Evolutionary conservation across 2,329 filamentous ascomycete species (phyloP).

Genomic region (Diaporthe citrichinensis): DNA sequence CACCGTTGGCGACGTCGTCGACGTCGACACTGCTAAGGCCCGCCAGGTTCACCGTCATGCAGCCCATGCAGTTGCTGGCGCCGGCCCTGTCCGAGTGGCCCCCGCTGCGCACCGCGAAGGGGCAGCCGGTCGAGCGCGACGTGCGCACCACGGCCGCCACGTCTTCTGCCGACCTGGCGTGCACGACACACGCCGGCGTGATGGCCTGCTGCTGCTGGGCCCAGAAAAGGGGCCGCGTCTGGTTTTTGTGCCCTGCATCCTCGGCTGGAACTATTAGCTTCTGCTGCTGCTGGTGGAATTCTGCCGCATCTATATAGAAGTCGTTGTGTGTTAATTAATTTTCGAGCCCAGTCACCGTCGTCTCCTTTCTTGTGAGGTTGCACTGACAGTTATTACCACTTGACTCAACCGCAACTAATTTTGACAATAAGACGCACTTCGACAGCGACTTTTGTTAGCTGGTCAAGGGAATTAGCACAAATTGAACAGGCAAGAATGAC

Average conservation of each 20-base stretch:
- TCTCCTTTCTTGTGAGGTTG: not conserved
- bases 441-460: not conserved
- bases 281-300: not conserved
- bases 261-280: not conserved
- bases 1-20: slow-evolving; percentile 27
- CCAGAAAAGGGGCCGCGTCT: not conserved
- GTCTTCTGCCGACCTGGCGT: not conserved
- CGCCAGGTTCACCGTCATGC: slow-evolving; percentile 50
- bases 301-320: not conserved
- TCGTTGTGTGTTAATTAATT: not conserved
- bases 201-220: not conserved
- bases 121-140: not conserved
- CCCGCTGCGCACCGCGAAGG: slow-evolving; percentile 22
- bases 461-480: not conserved
- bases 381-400: not conserved
- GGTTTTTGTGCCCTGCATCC: not conserved
- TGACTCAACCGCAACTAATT: not conserved
- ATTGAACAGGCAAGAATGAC: not conserved
- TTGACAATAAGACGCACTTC: not conserved
- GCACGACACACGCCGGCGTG: slow-evolving; percentile 6
- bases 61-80: slow-evolving; percentile 13
- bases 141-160: slow-evolving; percentile 1
- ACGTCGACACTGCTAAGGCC: slow-evolving; percentile 42
- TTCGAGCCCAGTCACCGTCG: not conserved
- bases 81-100: slow-evolving; percentile 18